phyloP scores from a whole-genome alignment of 352 stramenopile genomes.

The Aphanomyces stellatus region DNA sequence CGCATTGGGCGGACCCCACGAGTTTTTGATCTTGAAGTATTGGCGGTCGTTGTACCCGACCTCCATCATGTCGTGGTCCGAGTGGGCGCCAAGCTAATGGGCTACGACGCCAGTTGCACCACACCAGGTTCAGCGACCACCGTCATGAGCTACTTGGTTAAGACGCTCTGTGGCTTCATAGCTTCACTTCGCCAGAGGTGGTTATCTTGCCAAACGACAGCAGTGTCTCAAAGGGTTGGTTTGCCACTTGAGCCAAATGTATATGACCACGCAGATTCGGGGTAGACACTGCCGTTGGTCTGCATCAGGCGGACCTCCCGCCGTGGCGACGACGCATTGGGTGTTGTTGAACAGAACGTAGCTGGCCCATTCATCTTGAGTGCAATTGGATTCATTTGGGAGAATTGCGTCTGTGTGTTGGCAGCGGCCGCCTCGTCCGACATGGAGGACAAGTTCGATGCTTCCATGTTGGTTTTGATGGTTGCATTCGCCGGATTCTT shows the following conservation, averaged over 20 bases:
- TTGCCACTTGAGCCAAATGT: not conserved
- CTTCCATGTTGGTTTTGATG: no score
- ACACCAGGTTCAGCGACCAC: constrained; percentile 50
- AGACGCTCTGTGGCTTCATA: constrained; percentile 41
- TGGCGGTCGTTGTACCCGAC: constrained; percentile 45
- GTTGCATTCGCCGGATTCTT: no score
- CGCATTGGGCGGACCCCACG: constrained; percentile 50
- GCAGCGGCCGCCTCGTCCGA: no score
- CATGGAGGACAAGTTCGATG: no score
- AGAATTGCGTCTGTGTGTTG: no score
- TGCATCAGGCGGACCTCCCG: no score
- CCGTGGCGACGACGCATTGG: no score
- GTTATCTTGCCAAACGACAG: no score
- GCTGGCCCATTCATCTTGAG: no score
- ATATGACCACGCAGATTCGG: constrained; percentile 13
- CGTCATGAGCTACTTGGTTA: constrained; percentile 38
- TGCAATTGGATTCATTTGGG: no score
- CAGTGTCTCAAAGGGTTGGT: constrained; percentile 19
- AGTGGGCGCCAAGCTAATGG: constrained; percentile 29
- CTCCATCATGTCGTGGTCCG: constrained; percentile 35
- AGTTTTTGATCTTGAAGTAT: constrained; percentile 60
- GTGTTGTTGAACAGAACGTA: no score
- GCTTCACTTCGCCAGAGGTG: constrained; percentile 29
- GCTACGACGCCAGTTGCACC: constrained; percentile 65
- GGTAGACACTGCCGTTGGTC: constrained; percentile 26